Base-by-base conservation (phyloP, 305 asterid genomes). In the Caryopteris hybrid region DNA sequence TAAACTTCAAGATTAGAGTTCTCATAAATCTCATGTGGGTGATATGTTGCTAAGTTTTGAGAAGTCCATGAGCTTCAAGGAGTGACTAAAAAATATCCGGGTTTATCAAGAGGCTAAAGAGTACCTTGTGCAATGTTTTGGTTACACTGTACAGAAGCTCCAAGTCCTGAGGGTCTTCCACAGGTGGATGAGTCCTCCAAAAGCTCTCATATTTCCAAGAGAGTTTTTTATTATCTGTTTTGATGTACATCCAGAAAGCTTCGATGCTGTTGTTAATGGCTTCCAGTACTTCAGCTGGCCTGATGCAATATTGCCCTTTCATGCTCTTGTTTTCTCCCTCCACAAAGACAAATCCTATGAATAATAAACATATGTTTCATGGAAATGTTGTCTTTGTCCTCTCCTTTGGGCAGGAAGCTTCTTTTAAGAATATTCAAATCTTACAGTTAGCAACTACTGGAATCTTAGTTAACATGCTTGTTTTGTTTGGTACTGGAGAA, bases 91-190 rank as follows among this genome's bases (percentile, higher is more conserved):
- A n/a, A n/a, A n/a, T n/a, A n/a, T n/a, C n/a, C n/a, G n/a, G n/a
- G n/a, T n/a, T n/a, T n/a, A n/a, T n/a, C n/a, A n/a, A n/a, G n/a
- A 46, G 6, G 22, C 16, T 46, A 6, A 4, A 10, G 3, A 5
- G 13, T 75, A 88, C 92, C 92, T 84, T 80, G 27, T 64, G 79
- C 22, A 84, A 27, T 48, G 22, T 65, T 46, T 66, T 71, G 1
- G 74, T 64, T 23, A 84, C 69, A 11, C 56, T 18, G 67, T 77
- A 73, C 0, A 86, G 68, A 47, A 84, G 78, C 62, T 75, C 67
- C 76, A 84, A 69, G 58, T 86, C 89, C 39, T 29, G 76, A 34
- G 93, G 93, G 71, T 88, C 86, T 78, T 86, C 91, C 10, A 88
- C 80, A 1, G 74, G 70, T 6, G 85, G 69, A 38, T n/a, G 64